Conservation (phyloP, 805 yeast species). For the Grigorovia yakushimaensis region DNA sequence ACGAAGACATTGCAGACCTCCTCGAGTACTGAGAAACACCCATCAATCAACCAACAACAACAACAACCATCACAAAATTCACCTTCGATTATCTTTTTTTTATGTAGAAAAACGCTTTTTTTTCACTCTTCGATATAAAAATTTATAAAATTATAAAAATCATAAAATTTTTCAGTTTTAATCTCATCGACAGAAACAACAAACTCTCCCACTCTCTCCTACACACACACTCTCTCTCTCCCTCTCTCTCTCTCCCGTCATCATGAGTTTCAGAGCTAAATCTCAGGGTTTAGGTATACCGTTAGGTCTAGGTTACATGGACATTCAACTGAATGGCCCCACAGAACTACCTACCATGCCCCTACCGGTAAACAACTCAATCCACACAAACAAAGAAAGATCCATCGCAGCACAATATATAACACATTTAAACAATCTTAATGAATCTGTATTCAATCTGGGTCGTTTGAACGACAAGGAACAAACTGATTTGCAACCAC, state of each 20-base stretch:
- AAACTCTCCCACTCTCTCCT: neutral
- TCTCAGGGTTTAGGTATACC: slow-evolving; percentile 34
- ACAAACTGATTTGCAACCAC: slow-evolving; percentile 22
- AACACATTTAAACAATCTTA: slow-evolving; percentile 39
- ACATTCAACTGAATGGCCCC: slow-evolving; percentile 29
- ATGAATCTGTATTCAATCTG: slow-evolving; percentile 59
- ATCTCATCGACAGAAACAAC: neutral
- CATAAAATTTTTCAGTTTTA: no score
- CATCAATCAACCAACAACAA: neutral
- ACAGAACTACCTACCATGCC: slow-evolving; percentile 31
- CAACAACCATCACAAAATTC: no score
- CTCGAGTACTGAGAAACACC: slow-evolving; percentile 39
- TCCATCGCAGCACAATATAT: slow-evolving; percentile 45
- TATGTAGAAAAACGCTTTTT: slow-evolving; percentile 1
- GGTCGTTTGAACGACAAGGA: slow-evolving; percentile 46
- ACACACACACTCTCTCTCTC: no score
- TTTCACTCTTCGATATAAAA: neutral
- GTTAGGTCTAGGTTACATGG: slow-evolving; percentile 64
- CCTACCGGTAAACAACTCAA: slow-evolving; percentile 57
- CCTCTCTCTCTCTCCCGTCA: neutral
- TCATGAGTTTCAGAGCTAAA: slow-evolving; percentile 45
- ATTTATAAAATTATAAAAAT: no score
- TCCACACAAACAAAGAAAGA: slow-evolving; percentile 38
- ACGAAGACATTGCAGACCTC: slow-evolving; percentile 59
- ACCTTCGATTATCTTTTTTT: no score